Conservation (phyloP, 1,284 basidiomycete species). For the Ustanciosporium gigantosporum region DNA sequence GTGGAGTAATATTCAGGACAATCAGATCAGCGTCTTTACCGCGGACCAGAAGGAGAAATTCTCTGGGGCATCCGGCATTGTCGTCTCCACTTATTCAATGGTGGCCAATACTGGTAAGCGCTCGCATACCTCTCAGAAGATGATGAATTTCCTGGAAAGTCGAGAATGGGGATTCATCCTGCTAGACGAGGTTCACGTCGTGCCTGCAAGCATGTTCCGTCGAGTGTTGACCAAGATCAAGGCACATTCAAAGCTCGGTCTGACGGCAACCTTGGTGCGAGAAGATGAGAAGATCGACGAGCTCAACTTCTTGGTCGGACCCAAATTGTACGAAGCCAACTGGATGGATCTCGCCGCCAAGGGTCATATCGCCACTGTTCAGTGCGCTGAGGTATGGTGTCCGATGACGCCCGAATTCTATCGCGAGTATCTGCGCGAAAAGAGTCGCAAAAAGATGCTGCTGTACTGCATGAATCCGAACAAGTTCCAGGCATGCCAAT, state of each 20-base stretch:
- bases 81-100: slow-evolving; percentile 61
- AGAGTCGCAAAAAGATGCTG: slow-evolving; percentile 89
- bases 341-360: slow-evolving; percentile 99
- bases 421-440: slow-evolving; percentile 91
- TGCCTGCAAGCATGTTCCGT: slow-evolving; percentile 61
- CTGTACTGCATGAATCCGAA: slow-evolving; percentile 99
- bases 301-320: slow-evolving; percentile 97
- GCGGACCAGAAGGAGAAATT: slow-evolving; percentile 61
- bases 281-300: slow-evolving; percentile 99
- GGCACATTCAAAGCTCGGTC: slow-evolving; percentile 58
- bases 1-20: slow-evolving; percentile 61
- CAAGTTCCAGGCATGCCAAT: slow-evolving; percentile 99
- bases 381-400: slow-evolving; percentile 97
- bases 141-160: slow-evolving; percentile 61
- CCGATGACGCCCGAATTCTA: slow-evolving; percentile 99
- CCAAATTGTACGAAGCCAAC: slow-evolving; percentile 98
- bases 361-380: slow-evolving; percentile 98
- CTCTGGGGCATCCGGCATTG: slow-evolving; percentile 58
- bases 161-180: slow-evolving; percentile 61
- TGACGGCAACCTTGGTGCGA: slow-evolving; percentile 81
- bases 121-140: slow-evolving; percentile 60
- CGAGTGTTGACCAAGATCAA: slow-evolving; percentile 61
- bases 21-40: slow-evolving; percentile 59
- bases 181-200: slow-evolving; percentile 60
- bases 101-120: slow-evolving; percentile 61